Evolutionary conservation across 2,329 filamentous ascomycete species (phyloP).

Genomic region (Aspergillus alliaceus): DNA sequence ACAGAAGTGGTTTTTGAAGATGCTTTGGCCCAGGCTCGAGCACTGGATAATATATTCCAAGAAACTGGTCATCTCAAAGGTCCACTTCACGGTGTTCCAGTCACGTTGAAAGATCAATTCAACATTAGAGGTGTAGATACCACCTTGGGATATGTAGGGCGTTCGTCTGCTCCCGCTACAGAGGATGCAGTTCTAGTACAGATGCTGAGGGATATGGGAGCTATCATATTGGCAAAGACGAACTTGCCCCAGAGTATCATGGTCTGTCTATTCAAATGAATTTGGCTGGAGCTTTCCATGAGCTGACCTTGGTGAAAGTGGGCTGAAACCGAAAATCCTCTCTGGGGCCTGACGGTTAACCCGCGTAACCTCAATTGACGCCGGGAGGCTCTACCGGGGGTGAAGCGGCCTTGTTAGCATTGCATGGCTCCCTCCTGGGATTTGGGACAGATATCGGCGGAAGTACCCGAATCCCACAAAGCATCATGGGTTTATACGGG

Average conservation of each 20-base stretch:
- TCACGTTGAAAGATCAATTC: slow-evolving; percentile 63
- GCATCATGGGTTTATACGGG: slow-evolving; percentile 51
- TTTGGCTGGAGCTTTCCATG: background rate
- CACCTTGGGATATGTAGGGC: slow-evolving; percentile 59
- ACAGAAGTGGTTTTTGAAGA: slow-evolving; percentile 39
- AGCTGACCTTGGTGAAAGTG: slow-evolving; percentile 36
- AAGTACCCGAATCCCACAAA: slow-evolving; percentile 50
- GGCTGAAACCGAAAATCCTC: slow-evolving; percentile 56
- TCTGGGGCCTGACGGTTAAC: slow-evolving; percentile 53
- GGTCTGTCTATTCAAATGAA: slow-evolving; percentile 31
- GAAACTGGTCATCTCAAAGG: slow-evolving; percentile 46
- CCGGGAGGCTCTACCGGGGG: slow-evolving; percentile 52
- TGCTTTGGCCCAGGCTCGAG: slow-evolving; percentile 31
- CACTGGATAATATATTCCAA: slow-evolving; percentile 28
- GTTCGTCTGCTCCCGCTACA: slow-evolving; percentile 49
- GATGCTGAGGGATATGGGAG: slow-evolving; percentile 52
- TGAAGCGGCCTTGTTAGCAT: slow-evolving; percentile 42
- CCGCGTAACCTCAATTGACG: slow-evolving; percentile 43
- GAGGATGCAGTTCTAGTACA: slow-evolving; percentile 53
- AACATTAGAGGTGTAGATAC: slow-evolving; percentile 59
- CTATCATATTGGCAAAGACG: slow-evolving; percentile 55
- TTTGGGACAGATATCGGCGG: slow-evolving; percentile 56
- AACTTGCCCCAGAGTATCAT: slow-evolving; percentile 55
- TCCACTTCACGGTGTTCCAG: slow-evolving; percentile 54
- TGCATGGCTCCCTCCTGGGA: slow-evolving; percentile 46